Percentiles rank a stretch among this genome's conserved stretches.
These are phyloP conservation scores for Fraxinus paxiana DNA, from an alignment of 305 asterid species.

Conservation along the genomic window DNA sequence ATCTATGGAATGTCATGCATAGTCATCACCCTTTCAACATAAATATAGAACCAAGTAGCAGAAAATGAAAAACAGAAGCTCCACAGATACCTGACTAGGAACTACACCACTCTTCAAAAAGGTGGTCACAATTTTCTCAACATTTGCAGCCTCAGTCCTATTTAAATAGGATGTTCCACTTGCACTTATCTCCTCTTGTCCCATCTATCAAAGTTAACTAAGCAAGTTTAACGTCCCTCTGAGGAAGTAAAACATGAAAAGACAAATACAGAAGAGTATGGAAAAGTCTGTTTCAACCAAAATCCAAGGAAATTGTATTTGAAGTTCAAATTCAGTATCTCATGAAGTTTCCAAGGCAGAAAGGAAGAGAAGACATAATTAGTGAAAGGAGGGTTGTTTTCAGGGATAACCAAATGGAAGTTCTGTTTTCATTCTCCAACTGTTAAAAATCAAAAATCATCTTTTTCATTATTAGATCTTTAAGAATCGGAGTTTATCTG, in stretches of 20 bases:
- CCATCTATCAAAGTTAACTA: conserved; percentile 63
- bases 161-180: conserved; percentile 96
- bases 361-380: not conserved
- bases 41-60: conserved; percentile 10
- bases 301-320: not conserved
- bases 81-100: conserved; percentile 75
- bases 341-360: not conserved
- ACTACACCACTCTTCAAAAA: conserved; percentile 97
- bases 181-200: conserved; percentile 99
- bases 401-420: too few relatives aligned
- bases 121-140: conserved; percentile 92
- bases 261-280: conserved; percentile 2
- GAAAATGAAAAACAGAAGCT: conserved; percentile 17
- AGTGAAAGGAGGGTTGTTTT: not conserved
- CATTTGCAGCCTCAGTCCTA: conserved; percentile 98
- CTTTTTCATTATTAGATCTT: too few relatives aligned
- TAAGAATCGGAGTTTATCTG: too few relatives aligned
- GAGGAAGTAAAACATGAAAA: conserved; percentile 16
- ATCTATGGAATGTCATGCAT: conserved; percentile 44
- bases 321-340: conserved; percentile 2
- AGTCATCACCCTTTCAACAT: conserved; percentile 17
- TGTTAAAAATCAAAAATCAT: too few relatives aligned
- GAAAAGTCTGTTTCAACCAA: conserved; percentile 15
- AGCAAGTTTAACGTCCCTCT: conserved; percentile 6
- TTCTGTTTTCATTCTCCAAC: too few relatives aligned